phyloP scores from a whole-genome alignment of 768 basidiomycete genomes.

The Amanita inopinata region DNA sequence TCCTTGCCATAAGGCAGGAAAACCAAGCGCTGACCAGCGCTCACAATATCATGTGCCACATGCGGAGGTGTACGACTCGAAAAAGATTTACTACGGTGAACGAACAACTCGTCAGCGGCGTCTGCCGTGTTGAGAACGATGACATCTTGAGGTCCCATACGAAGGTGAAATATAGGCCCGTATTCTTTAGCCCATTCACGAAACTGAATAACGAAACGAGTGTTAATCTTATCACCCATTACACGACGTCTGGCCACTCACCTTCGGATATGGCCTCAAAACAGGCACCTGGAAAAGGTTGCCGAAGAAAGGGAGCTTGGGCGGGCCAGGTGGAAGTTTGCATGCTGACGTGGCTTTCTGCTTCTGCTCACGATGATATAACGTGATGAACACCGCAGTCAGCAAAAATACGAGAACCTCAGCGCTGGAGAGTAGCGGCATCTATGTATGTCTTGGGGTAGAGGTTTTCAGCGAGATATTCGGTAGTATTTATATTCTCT shows the following conservation, averaged over 20 bases:
- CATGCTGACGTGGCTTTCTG: conserved; percentile 3
- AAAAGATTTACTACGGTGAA: conserved; percentile 17
- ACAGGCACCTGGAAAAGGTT: conserved; percentile 22
- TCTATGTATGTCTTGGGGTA: background rate
- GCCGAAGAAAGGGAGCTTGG: conserved; percentile 21
- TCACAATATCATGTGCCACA: conserved; percentile 23
- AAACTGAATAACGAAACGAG: conserved; percentile 17
- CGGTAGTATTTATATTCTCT: background rate
- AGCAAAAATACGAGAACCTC: conserved; percentile 7
- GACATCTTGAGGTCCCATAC: conserved; percentile 17
- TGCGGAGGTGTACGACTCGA: conserved; percentile 20
- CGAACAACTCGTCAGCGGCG: conserved; percentile 17
- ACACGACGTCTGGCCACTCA: conserved; percentile 1
- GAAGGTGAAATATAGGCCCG: conserved; percentile 20
- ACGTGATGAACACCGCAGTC: conserved; percentile 1
- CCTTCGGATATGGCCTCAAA: conserved; percentile 19
- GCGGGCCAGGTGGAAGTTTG: conserved; percentile 21
- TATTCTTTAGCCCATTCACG: conserved; percentile 20
- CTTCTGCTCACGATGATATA: conserved; percentile 5
- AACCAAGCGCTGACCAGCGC: conserved; percentile 18
- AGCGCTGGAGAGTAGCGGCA: background rate
- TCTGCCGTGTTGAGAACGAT: conserved; percentile 19
- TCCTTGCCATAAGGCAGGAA: conserved; percentile 20
- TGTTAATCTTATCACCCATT: background rate
- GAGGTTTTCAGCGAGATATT: background rate